Base-by-base conservation (phyloP, 1,284 basidiomycete genomes). In the Ceratobasidium sp. region DNA sequence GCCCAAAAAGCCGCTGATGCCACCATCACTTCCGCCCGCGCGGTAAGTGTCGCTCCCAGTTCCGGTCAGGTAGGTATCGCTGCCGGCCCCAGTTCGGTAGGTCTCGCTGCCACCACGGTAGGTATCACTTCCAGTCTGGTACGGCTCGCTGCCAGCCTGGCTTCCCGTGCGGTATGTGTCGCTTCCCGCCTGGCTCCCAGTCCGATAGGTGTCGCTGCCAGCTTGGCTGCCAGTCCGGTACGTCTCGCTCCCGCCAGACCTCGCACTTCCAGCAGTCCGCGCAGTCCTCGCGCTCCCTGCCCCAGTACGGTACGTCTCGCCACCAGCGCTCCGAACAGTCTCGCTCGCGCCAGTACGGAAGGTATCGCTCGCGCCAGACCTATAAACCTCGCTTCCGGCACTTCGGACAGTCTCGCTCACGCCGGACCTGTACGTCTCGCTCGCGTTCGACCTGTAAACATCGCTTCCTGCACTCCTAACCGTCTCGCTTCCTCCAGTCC, bases 41-140 rank as follows among this genome's bases (percentile, higher is more conserved):
- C 55, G 44, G 55, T 71, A 71, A 3, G 67, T 71, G n/a, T 71
- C 57, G 44, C 67, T 61, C 1, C 67, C 67, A 16, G 58, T 61
- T 7, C 67, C 55, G 32, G 43, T 41, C 47, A 35, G 38, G 11
- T 55, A 67, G n/a, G 50, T 55, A 16, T 52, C 50, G 41, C 64
- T 55, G 21, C 50, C 3, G 49, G 49, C 21, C 26, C 26, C 52
- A 18, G 26, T 55, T 23, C 52, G 26, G 30, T 61, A 61, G 2
- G 11, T 44, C 23, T 52, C 66, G 55, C 30, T 16, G 18, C 55
- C 13, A 4, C 32, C 55, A 38, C 30, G 55, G 55, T 58, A 58
- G 3, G 55, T 58, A 14, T 41, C 30, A 38, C 55, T 58, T 4
- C 30, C 30, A 16, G 55, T 58, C n/a, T 41, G 32, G 18, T 30